Percentiles rank a stretch among this genome's conserved stretches.
These are phyloP conservation scores for Cicer yamashitae DNA, from an alignment of 306 rosid genomes.

Conservation along the genomic window DNA sequence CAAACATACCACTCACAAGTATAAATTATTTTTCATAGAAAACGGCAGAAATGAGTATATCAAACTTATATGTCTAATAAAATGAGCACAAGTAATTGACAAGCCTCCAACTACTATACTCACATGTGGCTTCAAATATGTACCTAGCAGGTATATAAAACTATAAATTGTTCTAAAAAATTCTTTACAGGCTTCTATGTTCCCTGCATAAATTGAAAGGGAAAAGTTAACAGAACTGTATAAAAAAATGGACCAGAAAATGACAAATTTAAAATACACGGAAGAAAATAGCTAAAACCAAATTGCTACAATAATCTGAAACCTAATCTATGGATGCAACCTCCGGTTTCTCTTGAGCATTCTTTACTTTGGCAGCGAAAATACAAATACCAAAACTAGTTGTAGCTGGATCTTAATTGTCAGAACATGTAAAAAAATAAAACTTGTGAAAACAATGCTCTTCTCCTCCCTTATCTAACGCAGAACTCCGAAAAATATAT, in stretches of 20 bases:
- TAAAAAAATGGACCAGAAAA: not conserved
- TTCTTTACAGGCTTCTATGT: conserved; percentile 71
- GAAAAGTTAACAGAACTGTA: conserved; percentile 7
- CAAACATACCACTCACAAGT: not conserved
- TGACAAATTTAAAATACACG: not conserved
- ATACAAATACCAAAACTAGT: conserved; percentile 19
- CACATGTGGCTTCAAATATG: conserved; percentile 91
- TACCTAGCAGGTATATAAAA: conserved; percentile 78
- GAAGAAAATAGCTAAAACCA: conserved; percentile 16
- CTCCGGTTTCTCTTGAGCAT: conserved; percentile 7
- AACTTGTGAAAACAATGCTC: not conserved
- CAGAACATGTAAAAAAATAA: conserved; percentile 1
- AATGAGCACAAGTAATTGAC: conserved; percentile 8
- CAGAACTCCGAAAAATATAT: no score
- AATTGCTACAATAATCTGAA: conserved; percentile 5
- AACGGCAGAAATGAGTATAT: conserved; percentile 27
- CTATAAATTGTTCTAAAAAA: conserved; percentile 65
- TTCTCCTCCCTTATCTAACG: no score
- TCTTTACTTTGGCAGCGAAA: conserved; percentile 35
- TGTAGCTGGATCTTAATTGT: not conserved
- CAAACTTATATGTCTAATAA: conserved; percentile 12
- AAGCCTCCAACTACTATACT: conserved; percentile 47
- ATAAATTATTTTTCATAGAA: conserved; percentile 23
- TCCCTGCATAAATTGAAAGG: conserved; percentile 62
- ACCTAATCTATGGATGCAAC: conserved; percentile 12